Percentiles rank a stretch among this genome's conserved stretches.
Evolutionary conservation across 139 green algal genomes (phyloP).

Genomic region (Penium margaritaceum): DNA sequence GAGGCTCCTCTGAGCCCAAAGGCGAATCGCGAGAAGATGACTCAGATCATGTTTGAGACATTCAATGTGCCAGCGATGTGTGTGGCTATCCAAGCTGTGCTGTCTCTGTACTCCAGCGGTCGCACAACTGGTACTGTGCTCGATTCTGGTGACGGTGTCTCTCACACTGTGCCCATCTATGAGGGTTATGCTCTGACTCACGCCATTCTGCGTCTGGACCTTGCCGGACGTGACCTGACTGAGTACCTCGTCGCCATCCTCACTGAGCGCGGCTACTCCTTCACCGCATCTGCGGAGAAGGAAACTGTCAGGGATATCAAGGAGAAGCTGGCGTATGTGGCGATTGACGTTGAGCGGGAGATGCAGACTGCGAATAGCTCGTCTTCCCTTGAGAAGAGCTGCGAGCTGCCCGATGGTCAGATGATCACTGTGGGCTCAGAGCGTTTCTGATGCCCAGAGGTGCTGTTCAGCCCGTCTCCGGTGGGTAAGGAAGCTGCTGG

Average conservation of each 20-base stretch:
- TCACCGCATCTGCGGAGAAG: conserved; percentile 50
- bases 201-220: conserved; percentile 51
- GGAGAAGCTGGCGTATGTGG: conserved; percentile 54
- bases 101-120: conserved; percentile 49
- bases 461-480: conserved; percentile 47
- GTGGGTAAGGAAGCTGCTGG: conserved; percentile 49
- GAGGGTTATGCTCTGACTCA: conserved; percentile 50
- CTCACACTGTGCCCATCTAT: conserved; percentile 52
- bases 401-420: conserved; percentile 59
- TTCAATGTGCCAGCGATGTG: conserved; percentile 52
- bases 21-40: conserved; percentile 54
- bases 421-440: conserved; percentile 56
- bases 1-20: conserved; percentile 50
- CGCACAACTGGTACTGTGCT: conserved; percentile 49
- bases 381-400: conserved; percentile 84
- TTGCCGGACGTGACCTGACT: conserved; percentile 49
- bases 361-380: conserved; percentile 67
- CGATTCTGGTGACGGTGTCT: conserved; percentile 51
- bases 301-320: conserved; percentile 55
- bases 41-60: conserved; percentile 58
- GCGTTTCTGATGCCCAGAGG: conserved; percentile 48
- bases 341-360: conserved; percentile 79
- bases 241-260: conserved; percentile 49
- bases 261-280: conserved; percentile 48
- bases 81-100: conserved; percentile 48